Evolutionary conservation across 805 yeast species (phyloP).

Genomic region (Yarrowia hollandica): DNA sequence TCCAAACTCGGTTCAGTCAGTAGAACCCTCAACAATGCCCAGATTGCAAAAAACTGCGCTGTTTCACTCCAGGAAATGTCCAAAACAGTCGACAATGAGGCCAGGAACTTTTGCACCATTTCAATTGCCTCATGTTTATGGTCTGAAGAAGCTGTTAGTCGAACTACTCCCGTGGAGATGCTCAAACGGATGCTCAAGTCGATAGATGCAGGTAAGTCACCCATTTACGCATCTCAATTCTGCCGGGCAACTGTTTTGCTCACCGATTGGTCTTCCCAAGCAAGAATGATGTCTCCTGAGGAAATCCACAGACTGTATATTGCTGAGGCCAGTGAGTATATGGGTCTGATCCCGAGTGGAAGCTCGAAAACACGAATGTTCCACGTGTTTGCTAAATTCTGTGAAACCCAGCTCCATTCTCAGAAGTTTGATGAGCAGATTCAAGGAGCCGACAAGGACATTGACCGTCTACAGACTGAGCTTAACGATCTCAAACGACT

Average conservation of each 20-base stretch:
- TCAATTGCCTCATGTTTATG: constrained; percentile 7
- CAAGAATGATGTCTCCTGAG: constrained; percentile 21
- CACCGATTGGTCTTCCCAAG: constrained; percentile 17
- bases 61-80: neutral
- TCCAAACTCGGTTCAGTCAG: neutral
- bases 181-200: neutral
- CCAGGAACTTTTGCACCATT: constrained; percentile 4
- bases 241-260: constrained; percentile 1
- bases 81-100: neutral
- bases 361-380: neutral
- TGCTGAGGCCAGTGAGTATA: neutral
- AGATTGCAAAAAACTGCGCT: constrained; percentile 14
- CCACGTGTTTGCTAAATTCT: constrained; percentile 17
- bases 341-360: neutral
- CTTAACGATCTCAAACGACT: constrained; percentile 36
- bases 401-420: constrained; percentile 2
- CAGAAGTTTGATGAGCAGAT: neutral
- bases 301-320: constrained; percentile 1
- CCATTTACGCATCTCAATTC: neutral
- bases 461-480: neutral
- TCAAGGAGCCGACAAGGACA: neutral
- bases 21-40: neutral
- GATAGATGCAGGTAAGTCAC: neutral
- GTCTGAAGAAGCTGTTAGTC: neutral
- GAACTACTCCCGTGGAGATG: constrained; percentile 15